A percentile compares a stretch with the other conserved stretches of the same genome.
These are phyloP conservation scores for Phytophthora hybrid DNA, from an alignment of 352 stramenopile genomes.

Conservation along the genomic window DNA sequence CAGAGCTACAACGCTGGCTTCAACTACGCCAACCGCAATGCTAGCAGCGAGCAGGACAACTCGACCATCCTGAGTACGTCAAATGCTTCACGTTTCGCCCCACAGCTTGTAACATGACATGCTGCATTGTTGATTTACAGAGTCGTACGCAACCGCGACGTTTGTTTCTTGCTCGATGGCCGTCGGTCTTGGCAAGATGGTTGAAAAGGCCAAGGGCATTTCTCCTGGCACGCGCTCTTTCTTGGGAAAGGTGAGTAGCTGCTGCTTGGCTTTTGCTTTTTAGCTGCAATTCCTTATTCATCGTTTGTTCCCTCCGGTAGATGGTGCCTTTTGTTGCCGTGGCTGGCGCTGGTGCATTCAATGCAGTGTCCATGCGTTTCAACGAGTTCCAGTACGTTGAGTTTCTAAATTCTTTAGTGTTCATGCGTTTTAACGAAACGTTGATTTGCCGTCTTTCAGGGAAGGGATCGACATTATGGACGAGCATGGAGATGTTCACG, in stretches of 20 bases:
- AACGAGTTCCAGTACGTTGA: constrained; percentile 84
- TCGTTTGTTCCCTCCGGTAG: constrained; percentile 37
- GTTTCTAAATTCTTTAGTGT: constrained; percentile 40
- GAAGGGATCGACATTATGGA: constrained; percentile 89
- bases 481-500: constrained; percentile 76
- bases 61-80: constrained; percentile 77
- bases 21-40: constrained; percentile 92
- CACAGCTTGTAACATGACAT: constrained; percentile 3
- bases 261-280: background rate
- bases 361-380: constrained; percentile 90
- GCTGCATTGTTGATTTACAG: constrained; percentile 33
- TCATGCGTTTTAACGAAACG: constrained; percentile 85
- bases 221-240: constrained; percentile 67
- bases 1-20: constrained; percentile 91
- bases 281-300: background rate
- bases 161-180: constrained; percentile 82
- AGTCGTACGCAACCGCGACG: constrained; percentile 83
- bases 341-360: constrained; percentile 83
- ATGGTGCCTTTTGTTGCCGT: constrained; percentile 89
- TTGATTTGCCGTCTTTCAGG: constrained; percentile 31
- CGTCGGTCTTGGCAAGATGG: constrained; percentile 77
- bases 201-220: constrained; percentile 79
- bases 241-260: constrained; percentile 62
- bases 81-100: background rate
- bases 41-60: constrained; percentile 81